Evolutionary conservation across 805 yeast species (phyloP), one percentile per base, ranked within the genome.

Genomic region (Yamadazyma tumulicola): DNA sequence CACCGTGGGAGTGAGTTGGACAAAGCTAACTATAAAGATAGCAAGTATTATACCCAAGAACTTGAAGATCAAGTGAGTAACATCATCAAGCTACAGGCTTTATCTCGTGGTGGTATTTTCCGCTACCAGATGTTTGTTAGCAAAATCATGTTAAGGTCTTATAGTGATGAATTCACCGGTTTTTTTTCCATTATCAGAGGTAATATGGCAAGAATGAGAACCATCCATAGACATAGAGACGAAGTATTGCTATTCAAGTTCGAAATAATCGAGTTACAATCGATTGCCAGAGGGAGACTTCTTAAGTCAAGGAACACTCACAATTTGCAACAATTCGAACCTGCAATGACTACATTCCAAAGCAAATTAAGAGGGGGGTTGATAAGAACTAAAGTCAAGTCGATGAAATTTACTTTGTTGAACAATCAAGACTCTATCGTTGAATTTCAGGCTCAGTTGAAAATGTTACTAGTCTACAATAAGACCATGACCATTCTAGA

Each of bases 71-170:
- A 42, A 28, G 18, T 45, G 6, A 28, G 32, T 3, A 50, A 58
- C 34, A 71, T 81, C 24, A 58, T 70, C 24, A 64, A 59, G 36
- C 60, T 88, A 12, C 96, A 88, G 54, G 75, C 93, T 0, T 58
- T 79, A 16, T 72, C 85, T 12, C 66, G 86, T 45, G 95, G 93
- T 13, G 78, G 85, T 0, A 64, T 77, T 26, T 61, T 75, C 36
- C 69, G 96, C 34, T 84, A 80, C 51, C 60, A 62, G 14, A 64
- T 79, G 61, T 79, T 77, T 53, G 81, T 84, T 22, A 74, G 75
- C 45, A 69, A 69, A 38, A 79, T 80, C 39, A 69, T 83, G 64
- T 51, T 84, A 19, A 74, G 70, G 39, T 72, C 84, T 1, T 76
- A 75, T 46, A 69, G 68, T 5, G 72, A 69, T 9, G 75, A 74